Evolutionary conservation across 805 yeast species (phyloP).

Genomic region (Kazachstania viticola): DNA sequence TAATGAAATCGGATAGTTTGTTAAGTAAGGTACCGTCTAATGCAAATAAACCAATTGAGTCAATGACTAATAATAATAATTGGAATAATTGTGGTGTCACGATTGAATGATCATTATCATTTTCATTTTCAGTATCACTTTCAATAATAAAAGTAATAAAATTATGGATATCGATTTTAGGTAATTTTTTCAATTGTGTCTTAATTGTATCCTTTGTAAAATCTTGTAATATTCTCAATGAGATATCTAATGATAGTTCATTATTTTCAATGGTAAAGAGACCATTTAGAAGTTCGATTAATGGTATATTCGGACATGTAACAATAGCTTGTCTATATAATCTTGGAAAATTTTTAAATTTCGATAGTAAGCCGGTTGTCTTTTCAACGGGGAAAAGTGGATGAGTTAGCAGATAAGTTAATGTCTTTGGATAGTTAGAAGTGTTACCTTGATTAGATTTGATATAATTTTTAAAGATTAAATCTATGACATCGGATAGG

Average conservation of each 20-base stretch:
- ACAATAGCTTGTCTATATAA: slow-evolving; percentile 73
- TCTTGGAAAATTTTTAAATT: slow-evolving; percentile 44
- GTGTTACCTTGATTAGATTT: background rate
- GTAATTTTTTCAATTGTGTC: slow-evolving; percentile 26
- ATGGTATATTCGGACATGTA: slow-evolving; percentile 59
- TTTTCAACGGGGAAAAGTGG: slow-evolving; percentile 66
- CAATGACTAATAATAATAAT: slow-evolving; percentile 22
- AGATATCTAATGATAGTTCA: slow-evolving; percentile 56
- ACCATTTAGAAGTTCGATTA: slow-evolving; percentile 52
- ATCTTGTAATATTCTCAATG: slow-evolving; percentile 55
- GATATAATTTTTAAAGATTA: slow-evolving; percentile 28
- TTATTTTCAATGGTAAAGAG: slow-evolving; percentile 44
- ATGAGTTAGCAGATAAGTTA: slow-evolving; percentile 72
- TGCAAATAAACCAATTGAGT: slow-evolving; percentile 27
- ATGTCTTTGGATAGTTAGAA: slow-evolving; percentile 38
- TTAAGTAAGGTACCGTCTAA: slow-evolving; percentile 18
- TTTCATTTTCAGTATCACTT: slow-evolving; percentile 12
- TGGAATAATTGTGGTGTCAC: slow-evolving; percentile 22
- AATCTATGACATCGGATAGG: slow-evolving; percentile 34
- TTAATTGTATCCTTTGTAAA: slow-evolving; percentile 51
- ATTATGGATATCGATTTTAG: slow-evolving; percentile 23
- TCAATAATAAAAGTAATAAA: slow-evolving; percentile 25
- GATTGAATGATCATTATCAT: slow-evolving; percentile 2
- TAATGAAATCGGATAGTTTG: slow-evolving; percentile 16
- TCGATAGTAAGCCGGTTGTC: slow-evolving; percentile 42